Evolutionary conservation across 345 rosid genomes (phyloP), one percentile per base, ranked within the genome.

Genomic region (Salix dunnii): DNA sequence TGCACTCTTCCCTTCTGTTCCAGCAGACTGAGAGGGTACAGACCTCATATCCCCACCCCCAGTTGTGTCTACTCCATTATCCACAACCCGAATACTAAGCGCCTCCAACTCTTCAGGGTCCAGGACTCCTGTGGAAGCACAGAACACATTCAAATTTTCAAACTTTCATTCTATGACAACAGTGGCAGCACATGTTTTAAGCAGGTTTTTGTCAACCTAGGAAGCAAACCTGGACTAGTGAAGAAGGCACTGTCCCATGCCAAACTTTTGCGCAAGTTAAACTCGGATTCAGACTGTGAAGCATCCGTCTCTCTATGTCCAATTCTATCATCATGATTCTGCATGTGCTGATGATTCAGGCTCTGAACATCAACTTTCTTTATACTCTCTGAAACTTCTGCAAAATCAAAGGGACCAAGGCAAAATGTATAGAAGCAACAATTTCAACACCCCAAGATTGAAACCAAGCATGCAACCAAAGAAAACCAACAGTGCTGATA

Each of bases 221-320:
- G 20, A 75, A 68, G 58, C 68, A 27, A 70, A 87, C 92, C 94
- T 71, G 93, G 90, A 74, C 84, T 88, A 0, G 91, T 86, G 84
- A 86, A 89, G 67, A 92, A 92, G 14, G 91, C 92, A 64, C 79
- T 85, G 77, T 90, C 89, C 97, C 97, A 92, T 6, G 93, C 94
- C 73, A 92, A 81, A 85, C 97, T 90, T 79, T 82, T 77, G 76
- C 97, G 90, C 71, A 78, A 78, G 66, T 84, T 82, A 69, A 63
- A 75, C 64, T 65, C 48, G 18, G 81, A 60, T 27, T 75, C 67
- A 16, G 63, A 30, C 33, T 10, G 71, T 5, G 40, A 28, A 64
- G 67, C 51, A 55, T n/a, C 75, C 33, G 20, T 40, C 55, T 63
- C 71, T 30, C 21, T 79, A 7, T 46, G 61, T 31, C n/a, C 6